These are phyloP conservation scores for Corymbia calophylla DNA, from an alignment of 441 rosid genomes.

Conservation along the genomic window DNA sequence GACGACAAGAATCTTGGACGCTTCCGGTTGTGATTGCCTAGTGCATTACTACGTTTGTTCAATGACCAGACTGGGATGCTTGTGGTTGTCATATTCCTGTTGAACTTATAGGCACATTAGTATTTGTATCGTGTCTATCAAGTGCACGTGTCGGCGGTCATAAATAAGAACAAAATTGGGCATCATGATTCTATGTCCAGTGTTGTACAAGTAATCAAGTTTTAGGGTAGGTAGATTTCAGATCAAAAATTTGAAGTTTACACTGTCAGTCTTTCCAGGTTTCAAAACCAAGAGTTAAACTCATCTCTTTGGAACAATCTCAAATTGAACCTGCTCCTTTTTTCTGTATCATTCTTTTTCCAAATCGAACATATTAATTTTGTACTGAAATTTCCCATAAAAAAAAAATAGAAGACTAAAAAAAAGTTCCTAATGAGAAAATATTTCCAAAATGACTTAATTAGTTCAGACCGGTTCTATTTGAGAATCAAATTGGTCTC, in stretches of 20 bases:
- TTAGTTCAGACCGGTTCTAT: neutral
- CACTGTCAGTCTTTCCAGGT: neutral
- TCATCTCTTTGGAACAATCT: neutral
- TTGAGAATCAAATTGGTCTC: accelerated
- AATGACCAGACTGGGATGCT: neutral
- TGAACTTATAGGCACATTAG: neutral
- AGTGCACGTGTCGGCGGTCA: neutral
- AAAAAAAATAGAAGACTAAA: neutral
- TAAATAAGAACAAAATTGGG: neutral
- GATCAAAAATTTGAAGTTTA: neutral
- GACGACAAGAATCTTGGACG: neutral
- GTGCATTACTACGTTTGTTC: neutral
- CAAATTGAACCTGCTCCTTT: accelerated
- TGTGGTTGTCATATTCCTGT: neutral
- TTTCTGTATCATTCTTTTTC: neutral
- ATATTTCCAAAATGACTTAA: neutral
- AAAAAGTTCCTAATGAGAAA: neutral
- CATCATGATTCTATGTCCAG: neutral
- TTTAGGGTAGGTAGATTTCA: neutral
- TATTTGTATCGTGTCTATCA: neutral
- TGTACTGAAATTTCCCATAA: neutral
- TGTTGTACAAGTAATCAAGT: neutral
- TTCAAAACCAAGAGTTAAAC: neutral
- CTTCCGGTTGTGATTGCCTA: neutral
- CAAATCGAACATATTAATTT: neutral